phyloP scores from a whole-genome alignment of 1,284 basidiomycete species.

The Trichosporon inkin region DNA sequence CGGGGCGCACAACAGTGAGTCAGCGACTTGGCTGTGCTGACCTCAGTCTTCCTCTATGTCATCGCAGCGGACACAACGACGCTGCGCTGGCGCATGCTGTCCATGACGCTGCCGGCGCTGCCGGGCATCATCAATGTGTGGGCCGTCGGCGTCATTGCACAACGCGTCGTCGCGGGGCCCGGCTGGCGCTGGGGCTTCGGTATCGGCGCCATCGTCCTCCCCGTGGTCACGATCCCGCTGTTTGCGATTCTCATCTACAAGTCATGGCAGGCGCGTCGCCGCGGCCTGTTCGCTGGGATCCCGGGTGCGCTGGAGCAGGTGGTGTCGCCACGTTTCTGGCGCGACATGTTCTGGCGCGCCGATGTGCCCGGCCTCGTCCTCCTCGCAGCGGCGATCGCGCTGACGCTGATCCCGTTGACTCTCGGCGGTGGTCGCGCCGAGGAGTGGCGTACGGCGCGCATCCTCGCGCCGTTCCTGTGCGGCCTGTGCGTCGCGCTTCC shows the following conservation, averaged over 20 bases:
- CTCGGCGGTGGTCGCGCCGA: slow-evolving; percentile 40
- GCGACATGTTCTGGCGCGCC: slow-evolving; percentile 49
- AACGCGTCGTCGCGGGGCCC: slow-evolving; percentile 21
- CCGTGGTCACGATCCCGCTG: slow-evolving; percentile 36
- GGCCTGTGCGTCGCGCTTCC: slow-evolving; percentile 42
- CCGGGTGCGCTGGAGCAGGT: not conserved
- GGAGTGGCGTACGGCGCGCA: slow-evolving; percentile 41
- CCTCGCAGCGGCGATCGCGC: slow-evolving; percentile 38
- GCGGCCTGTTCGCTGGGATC: not conserved
- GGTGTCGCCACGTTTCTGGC: slow-evolving; percentile 11
- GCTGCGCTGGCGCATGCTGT: slow-evolving; percentile 48
- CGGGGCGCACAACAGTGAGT: slow-evolving; percentile 24
- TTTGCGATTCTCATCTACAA: slow-evolving; percentile 12
- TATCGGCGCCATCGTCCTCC: not conserved
- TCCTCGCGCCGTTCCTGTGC: slow-evolving; percentile 49
- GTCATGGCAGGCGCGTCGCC: not conserved
- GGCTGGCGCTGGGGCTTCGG: slow-evolving; percentile 65
- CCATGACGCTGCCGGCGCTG: slow-evolving; percentile 49
- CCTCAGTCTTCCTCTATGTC: slow-evolving; percentile 41
- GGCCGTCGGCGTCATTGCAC: slow-evolving; percentile 27
- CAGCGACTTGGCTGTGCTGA: not conserved
- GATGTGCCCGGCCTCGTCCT: slow-evolving; percentile 47
- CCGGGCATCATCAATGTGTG: slow-evolving; percentile 40
- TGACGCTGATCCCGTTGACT: slow-evolving; percentile 48
- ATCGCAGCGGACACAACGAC: slow-evolving; percentile 50